A percentile compares a stretch with the other conserved stretches of the same genome.
phyloP scores from a whole-genome alignment of 805 yeast species.

The Metschnikowia lachancei region DNA sequence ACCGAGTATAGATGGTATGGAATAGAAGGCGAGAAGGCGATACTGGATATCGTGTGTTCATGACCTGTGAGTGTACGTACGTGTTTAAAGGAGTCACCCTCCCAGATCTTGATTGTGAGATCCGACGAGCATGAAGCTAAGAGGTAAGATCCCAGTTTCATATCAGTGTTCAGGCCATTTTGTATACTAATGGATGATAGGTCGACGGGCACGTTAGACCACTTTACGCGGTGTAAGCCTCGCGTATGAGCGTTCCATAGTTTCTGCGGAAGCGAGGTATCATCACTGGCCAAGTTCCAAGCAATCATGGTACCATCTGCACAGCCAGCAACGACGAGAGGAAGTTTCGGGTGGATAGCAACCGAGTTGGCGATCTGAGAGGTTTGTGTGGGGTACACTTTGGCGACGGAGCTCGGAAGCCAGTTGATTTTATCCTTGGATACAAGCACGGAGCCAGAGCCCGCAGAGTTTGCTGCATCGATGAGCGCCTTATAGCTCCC shows the following conservation, averaged over 20 bases:
- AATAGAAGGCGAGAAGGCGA: conserved; percentile 49
- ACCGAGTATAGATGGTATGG: conserved; percentile 54
- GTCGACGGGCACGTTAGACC: conserved; percentile 45
- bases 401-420: conserved; percentile 55
- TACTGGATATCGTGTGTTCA: conserved; percentile 76
- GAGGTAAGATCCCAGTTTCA: conserved; percentile 22
- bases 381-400: conserved; percentile 48
- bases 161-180: conserved; percentile 22
- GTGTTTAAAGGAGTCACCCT: conserved; percentile 49
- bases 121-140: conserved; percentile 55
- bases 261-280: conserved; percentile 55
- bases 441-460: conserved; percentile 9
- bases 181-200: conserved; percentile 26
- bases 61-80: conserved; percentile 74
- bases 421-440: conserved; percentile 46
- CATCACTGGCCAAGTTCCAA: conserved; percentile 64
- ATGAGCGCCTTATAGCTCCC: conserved; percentile 47
- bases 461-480: conserved; percentile 28
- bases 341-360: conserved; percentile 72
- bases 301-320: conserved; percentile 69
- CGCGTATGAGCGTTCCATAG: conserved; percentile 76
- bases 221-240: conserved; percentile 55
- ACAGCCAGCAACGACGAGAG: conserved; percentile 61
- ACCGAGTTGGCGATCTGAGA: conserved; percentile 58
- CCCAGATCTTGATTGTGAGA: conserved; percentile 68